Base-by-base conservation (phyloP, 345 rosid genomes). In the Gossypium herbaceum region DNA sequence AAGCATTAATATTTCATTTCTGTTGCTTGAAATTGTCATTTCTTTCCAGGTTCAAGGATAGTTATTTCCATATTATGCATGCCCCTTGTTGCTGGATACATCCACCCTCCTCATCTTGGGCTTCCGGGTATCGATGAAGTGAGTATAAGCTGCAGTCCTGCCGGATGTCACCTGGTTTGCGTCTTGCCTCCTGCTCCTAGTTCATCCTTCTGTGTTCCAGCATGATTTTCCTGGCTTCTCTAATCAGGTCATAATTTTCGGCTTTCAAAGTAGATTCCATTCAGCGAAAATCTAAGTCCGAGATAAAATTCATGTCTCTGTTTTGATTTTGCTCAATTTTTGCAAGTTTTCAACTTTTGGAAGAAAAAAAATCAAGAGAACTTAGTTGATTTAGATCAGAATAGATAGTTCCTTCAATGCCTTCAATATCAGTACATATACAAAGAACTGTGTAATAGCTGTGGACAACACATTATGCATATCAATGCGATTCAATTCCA, bases 291-390 rank as follows among this genome's bases (percentile, higher is more conserved):
- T 48, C 51, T 59, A 47, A 20, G 72, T 59, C 20, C 2, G n/a
- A 10, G 63, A 61, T 44, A 17, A n/a, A 48, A 60, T 29, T 20
- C 71, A 68, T 66, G 61, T 1, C 4, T 80, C 50, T 51, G 44
- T 72, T 76, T 79, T 72, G 76, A 71, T 71, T 75, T 2, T 48
- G 22, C 12, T 27, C 39, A 20, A n/a, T 24, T 58, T 62, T 59
- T 76, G 79, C 67, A 73, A 17, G 68, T 76, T 22, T 79, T 22
- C 27, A 57, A 20, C 41, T 16, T 16, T 60, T 65, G 51, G 17
- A 56, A 56, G 25, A 56, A 19, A 52, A 50, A 75, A 72, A 71
- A 50, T 25, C 6, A 48, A 52, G 77, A 76, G 69, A 50, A 50
- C 39, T 17, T 19, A 27, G 72, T 29, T 66, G 59, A 71, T 47